Base-by-base conservation (phyloP, 768 basidiomycete genomes). In the Lactarius vividus region DNA sequence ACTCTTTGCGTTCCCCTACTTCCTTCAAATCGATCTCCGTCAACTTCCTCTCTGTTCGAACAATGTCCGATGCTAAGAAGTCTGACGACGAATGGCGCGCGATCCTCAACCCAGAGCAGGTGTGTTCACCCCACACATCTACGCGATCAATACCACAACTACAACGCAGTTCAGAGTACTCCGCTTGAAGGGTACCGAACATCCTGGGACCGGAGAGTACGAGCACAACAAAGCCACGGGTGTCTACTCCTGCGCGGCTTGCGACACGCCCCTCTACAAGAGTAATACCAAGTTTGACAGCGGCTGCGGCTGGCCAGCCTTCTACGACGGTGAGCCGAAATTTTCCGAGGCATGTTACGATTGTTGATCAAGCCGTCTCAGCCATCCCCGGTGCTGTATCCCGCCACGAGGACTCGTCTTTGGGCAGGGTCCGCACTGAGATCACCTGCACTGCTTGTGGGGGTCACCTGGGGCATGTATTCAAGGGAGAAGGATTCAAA, bases 251-350 rank as follows among this genome's bases (percentile, higher is more conserved):
- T 96, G 94, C 73, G 88, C 86, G 10, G 95, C 84, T 9, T 96
- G 94, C 75, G 82, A 81, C 40, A 86, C 92, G 2, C 88, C 94
- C 1, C 78, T 97, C 57, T 97, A 96, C 80, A 92, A 88, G 81
- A 92, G 90, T 72, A 81, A 80, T 31, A 94, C 93, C 69, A 97
- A 97, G 78, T 97, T 96, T 77, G 83, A 89, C 71, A 94, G 92
- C 65, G 93, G 94, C 9, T 96, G 93, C 72, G 95, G 95, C 28
- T 98, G 95, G 95, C 95, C 96, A n/a, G 93, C 95, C 1, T 98
- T 97, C 83, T 98, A 89, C 74, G 95, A 96, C 74, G 91, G 91
- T 90, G 67, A 63, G 78, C 52, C 40, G 33, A 10, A n/a, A n/a
- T 8, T 39, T 16, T 8, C 33, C 26, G 40, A 11, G 58, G 29